phyloP scores from a whole-genome alignment of 768 basidiomycete species.

The Pulveroboletus sp. region DNA sequence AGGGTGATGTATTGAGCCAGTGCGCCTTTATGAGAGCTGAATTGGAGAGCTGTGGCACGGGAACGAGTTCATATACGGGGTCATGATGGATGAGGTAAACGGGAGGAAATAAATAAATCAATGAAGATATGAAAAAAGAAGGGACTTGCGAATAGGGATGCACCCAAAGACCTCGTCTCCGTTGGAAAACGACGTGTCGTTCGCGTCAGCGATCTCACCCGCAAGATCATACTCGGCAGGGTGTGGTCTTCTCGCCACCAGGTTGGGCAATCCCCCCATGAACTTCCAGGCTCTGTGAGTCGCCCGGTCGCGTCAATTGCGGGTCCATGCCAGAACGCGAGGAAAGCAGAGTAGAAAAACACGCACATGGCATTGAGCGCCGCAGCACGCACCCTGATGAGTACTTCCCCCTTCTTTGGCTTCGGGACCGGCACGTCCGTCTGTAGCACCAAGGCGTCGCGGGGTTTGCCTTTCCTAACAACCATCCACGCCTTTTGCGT shows the following conservation, averaged over 20 bases:
- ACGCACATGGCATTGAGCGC: conserved; percentile 67
- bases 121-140: no score
- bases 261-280: conserved; percentile 45
- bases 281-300: conserved; percentile 57
- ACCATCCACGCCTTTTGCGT: conserved; percentile 31
- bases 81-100: no score
- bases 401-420: conserved; percentile 39
- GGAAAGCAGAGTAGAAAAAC: neutral
- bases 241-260: conserved; percentile 44
- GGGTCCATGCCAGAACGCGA: neutral
- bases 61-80: neutral
- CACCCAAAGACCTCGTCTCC: conserved; percentile 67
- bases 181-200: conserved; percentile 44
- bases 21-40: conserved; percentile 45
- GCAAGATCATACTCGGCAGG: conserved; percentile 59
- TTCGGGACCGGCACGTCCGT: conserved; percentile 30
- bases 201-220: conserved; percentile 55
- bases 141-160: conserved; percentile 35
- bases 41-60: conserved; percentile 19
- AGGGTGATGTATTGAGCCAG: conserved; percentile 54
- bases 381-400: conserved; percentile 48
- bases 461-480: conserved; percentile 27
- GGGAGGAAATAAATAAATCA: no score
- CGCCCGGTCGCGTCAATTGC: neutral
- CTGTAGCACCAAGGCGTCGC: conserved; percentile 26